phyloP scores from a whole-genome alignment of 345 rosid species.

The Linum usitatissimum region DNA sequence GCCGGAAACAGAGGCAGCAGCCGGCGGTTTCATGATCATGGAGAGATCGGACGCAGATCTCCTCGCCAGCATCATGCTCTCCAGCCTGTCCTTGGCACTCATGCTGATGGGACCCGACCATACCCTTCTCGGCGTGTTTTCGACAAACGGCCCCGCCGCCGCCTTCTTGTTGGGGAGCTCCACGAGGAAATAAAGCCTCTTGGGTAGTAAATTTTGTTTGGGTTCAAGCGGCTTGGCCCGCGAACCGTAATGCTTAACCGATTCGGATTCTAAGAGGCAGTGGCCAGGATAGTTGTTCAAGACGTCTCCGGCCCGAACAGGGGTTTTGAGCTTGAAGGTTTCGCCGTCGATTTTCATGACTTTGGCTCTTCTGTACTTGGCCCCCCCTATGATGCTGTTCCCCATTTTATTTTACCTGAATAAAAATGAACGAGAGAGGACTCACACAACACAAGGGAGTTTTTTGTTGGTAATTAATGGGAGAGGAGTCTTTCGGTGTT shows the following conservation, averaged over 20 bases:
- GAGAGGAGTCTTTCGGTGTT: neutral
- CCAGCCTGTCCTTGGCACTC: conserved; percentile 82
- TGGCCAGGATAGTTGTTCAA: conserved; percentile 46
- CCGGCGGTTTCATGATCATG: conserved; percentile 28
- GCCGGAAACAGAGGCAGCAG: neutral
- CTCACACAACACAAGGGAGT: no score
- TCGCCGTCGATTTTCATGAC: conserved; percentile 88
- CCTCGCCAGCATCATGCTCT: conserved; percentile 64
- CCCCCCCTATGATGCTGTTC: conserved; percentile 40
- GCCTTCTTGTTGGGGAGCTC: conserved; percentile 38
- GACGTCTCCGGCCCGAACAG: conserved; percentile 68
- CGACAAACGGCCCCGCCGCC: conserved; percentile 9
- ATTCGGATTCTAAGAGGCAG: conserved; percentile 69
- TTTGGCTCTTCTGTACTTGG: conserved; percentile 39
- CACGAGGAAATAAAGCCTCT: conserved; percentile 77
- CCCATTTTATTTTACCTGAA: conserved; percentile 35
- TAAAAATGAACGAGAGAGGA: neutral
- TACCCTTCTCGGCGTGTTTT: conserved; percentile 49
- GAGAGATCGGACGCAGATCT: conserved; percentile 76
- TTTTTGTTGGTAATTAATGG: neutral
- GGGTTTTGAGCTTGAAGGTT: conserved; percentile 65
- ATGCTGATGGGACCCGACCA: conserved; percentile 57
- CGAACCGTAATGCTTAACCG: conserved; percentile 57
- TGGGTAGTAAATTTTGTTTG: conserved; percentile 48
- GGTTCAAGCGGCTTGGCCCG: conserved; percentile 62